A percentile compares a stretch with the other conserved stretches of the same genome.
These are phyloP conservation scores for Nothomitra cinnamomea DNA, from an alignment of 2,329 filamentous ascomycete genomes.

Conservation along the genomic window DNA sequence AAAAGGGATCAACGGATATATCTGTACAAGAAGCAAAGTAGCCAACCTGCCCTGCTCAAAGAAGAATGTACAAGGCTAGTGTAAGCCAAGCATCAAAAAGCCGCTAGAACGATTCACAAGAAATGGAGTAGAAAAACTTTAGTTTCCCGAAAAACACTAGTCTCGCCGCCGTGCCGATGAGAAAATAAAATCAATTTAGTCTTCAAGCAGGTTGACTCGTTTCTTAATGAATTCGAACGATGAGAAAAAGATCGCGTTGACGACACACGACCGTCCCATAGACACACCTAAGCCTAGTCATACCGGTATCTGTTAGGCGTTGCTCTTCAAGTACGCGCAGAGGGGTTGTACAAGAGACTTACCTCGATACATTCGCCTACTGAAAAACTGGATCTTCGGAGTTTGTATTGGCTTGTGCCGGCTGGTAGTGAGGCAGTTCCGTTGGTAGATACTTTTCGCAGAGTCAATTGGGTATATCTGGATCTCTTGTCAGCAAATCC, in stretches of 20 bases:
- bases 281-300: slow-evolving; percentile 49
- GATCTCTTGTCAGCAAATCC: background rate
- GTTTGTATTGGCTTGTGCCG: slow-evolving; percentile 43
- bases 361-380: slow-evolving; percentile 65
- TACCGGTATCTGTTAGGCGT: background rate
- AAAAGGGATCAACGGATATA: background rate
- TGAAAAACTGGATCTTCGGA: slow-evolving; percentile 64
- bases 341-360: background rate
- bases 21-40: background rate
- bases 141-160: background rate
- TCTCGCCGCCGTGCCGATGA: background rate
- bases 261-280: slow-evolving; percentile 63
- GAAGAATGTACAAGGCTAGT: background rate
- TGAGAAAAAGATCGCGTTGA: slow-evolving; percentile 83
- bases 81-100: background rate
- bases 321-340: background rate
- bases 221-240: slow-evolving; percentile 70
- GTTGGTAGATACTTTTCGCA: slow-evolving; percentile 72
- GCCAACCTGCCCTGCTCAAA: background rate
- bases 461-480: slow-evolving; percentile 47
- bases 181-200: background rate
- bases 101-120: background rate
- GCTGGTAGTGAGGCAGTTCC: slow-evolving; percentile 56
- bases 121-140: background rate
- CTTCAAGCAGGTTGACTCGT: slow-evolving; percentile 24